A percentile compares a stretch with the other conserved stretches of the same genome.
Conservation (phyloP, 2,329 filamentous ascomycete species). For the Plectosphaerella cucumerina region DNA sequence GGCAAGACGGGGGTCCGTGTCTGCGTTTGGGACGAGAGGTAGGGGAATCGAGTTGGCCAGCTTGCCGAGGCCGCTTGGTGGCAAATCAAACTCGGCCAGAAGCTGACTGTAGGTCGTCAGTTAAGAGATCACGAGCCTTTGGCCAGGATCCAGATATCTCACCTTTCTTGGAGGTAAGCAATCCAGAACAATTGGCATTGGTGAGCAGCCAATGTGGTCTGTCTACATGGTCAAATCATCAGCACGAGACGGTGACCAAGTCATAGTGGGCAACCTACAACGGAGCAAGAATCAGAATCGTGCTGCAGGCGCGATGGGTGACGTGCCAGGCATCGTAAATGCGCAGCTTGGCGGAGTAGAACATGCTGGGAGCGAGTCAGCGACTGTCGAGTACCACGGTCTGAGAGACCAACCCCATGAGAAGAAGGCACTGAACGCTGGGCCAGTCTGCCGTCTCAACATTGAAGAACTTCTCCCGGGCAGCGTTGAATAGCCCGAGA, state of each 20-base stretch:
- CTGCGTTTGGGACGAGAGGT: slow-evolving; percentile 1
- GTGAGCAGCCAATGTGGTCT: neutral
- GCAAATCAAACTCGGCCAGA: slow-evolving; percentile 5
- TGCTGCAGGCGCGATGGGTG: neutral
- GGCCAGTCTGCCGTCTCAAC: slow-evolving; percentile 3
- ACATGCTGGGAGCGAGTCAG: neutral
- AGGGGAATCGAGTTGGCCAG: slow-evolving; percentile 1
- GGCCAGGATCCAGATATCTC: slow-evolving; percentile 1
- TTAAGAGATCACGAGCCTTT: neutral
- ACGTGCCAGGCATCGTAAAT: slow-evolving; percentile 3
- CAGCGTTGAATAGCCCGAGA: slow-evolving; percentile 4
- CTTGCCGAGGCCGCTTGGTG: slow-evolving; percentile 1
- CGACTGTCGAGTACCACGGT: neutral
- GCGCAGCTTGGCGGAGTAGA: slow-evolving; percentile 2
- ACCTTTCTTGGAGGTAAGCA: slow-evolving; percentile 7
- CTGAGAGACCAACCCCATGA: slow-evolving; percentile 6
- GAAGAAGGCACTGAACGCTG: slow-evolving; percentile 6
- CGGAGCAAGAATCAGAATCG: slow-evolving; percentile 1
- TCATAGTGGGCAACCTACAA: neutral
- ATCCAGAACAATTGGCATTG: slow-evolving; percentile 7
- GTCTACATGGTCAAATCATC: neutral
- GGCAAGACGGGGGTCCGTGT: neutral
- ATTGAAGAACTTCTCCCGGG: slow-evolving; percentile 2
- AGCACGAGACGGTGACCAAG: neutral
- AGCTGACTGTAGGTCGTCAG: neutral